phyloP scores from a whole-genome alignment of 371 early-diverging fungal species.

The Circinella umbellata region DNA sequence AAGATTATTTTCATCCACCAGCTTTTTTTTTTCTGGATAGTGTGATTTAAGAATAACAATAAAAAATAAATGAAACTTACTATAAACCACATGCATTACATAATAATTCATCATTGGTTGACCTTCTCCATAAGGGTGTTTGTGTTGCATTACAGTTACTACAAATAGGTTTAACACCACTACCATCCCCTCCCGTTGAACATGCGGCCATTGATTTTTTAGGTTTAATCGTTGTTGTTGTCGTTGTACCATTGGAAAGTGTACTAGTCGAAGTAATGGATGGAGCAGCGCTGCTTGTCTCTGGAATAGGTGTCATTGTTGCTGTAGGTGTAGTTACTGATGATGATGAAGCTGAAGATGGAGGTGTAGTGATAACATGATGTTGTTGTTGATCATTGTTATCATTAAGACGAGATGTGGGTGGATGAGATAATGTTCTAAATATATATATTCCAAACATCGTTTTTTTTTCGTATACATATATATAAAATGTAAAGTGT shows the following conservation, averaged over 20 bases:
- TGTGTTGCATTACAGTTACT: slow-evolving; percentile 88
- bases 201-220: slow-evolving; percentile 21
- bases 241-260: slow-evolving; percentile 2
- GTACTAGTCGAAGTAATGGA: background rate
- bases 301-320: slow-evolving; percentile 1
- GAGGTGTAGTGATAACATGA: slow-evolving; percentile 13
- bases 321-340: slow-evolving; percentile 9
- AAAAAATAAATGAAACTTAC: slow-evolving; percentile 36
- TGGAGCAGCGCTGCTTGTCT: slow-evolving; percentile 3
- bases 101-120: slow-evolving; percentile 67
- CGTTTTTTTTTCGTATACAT: too few species aligned
- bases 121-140: slow-evolving; percentile 97
- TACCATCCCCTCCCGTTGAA: slow-evolving; percentile 26
- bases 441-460: background rate
- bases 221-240: slow-evolving; percentile 16
- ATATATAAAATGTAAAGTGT: background rate
- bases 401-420: background rate
- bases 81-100: slow-evolving; percentile 98
- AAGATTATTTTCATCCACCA: background rate
- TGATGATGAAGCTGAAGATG: slow-evolving; percentile 9
- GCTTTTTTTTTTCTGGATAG: background rate
- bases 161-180: slow-evolving; percentile 56
- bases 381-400: slow-evolving; percentile 10
- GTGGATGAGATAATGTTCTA: slow-evolving; percentile 12
- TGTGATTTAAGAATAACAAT: too few species aligned